Conservation (phyloP, 2,329 filamentous ascomycete genomes). For the Diaporthe sp. region DNA sequence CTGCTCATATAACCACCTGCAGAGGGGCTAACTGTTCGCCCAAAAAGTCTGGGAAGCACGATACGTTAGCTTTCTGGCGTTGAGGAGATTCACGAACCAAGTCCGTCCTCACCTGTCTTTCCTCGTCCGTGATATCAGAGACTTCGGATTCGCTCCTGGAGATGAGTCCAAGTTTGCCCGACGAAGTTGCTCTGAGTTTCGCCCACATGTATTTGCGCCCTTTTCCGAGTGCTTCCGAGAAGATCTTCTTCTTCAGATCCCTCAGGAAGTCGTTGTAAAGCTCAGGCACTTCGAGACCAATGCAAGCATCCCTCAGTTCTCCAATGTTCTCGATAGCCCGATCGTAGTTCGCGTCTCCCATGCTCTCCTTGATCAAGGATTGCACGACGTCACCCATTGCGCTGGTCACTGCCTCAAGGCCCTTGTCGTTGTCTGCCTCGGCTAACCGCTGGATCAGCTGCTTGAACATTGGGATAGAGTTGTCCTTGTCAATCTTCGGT, state of each 20-base stretch:
- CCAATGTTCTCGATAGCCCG: slow-evolving; percentile 80
- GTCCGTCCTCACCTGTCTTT: slow-evolving; percentile 61
- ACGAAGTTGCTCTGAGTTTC: slow-evolving; percentile 66
- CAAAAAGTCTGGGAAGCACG: background rate
- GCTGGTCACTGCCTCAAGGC: slow-evolving; percentile 74
- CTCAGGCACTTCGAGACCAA: slow-evolving; percentile 78
- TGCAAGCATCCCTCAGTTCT: slow-evolving; percentile 81
- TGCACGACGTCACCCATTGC: slow-evolving; percentile 81
- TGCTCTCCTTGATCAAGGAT: slow-evolving; percentile 74
- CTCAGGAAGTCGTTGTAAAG: slow-evolving; percentile 81
- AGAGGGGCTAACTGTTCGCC: background rate
- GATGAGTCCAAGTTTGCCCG: slow-evolving; percentile 75
- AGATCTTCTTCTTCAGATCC: slow-evolving; percentile 77
- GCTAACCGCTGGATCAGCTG: slow-evolving; percentile 65
- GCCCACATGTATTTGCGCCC: slow-evolving; percentile 88
- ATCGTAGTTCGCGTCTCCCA: slow-evolving; percentile 80
- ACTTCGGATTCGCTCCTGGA: slow-evolving; percentile 69
- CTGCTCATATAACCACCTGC: too few relatives aligned
- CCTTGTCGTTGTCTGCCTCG: slow-evolving; percentile 66
- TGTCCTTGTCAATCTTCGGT: slow-evolving; percentile 65
- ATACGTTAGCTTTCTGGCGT: background rate
- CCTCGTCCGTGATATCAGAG: slow-evolving; percentile 77
- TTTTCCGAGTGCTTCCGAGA: slow-evolving; percentile 77
- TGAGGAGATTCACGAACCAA: background rate
- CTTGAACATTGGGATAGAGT: slow-evolving; percentile 92